These are phyloP conservation scores for Juglanconis oblonga DNA, from an alignment of 2,329 filamentous ascomycete genomes.

Conservation along the genomic window DNA sequence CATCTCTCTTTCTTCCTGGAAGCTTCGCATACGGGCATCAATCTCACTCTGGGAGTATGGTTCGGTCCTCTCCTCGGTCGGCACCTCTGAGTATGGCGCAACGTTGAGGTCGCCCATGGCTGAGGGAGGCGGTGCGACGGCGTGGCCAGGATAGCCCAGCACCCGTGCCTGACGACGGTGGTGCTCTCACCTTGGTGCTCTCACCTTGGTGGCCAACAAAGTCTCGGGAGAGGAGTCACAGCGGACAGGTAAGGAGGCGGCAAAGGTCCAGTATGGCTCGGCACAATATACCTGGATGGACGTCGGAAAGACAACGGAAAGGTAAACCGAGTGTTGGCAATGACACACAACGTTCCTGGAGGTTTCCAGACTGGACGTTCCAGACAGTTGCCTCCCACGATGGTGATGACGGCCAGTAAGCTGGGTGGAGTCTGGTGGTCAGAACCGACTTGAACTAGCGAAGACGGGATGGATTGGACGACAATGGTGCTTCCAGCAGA, in stretches of 20 bases:
- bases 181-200: no score
- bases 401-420: background rate
- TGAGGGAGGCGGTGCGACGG: constrained; percentile 16
- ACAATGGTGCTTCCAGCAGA: background rate
- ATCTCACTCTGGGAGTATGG: constrained; percentile 57
- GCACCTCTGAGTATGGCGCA: constrained; percentile 19
- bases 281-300: background rate
- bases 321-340: background rate
- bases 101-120: constrained; percentile 46
- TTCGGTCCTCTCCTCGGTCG: constrained; percentile 51
- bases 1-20: constrained; percentile 43
- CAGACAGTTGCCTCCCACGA: background rate
- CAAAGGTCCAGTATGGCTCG: constrained; percentile 12
- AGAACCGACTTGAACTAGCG: background rate
- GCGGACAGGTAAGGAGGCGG: constrained; percentile 11
- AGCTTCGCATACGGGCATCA: constrained; percentile 44
- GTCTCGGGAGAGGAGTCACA: constrained; percentile 11
- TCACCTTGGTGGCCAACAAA: background rate
- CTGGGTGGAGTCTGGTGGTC: background rate
- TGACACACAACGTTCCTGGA: background rate
- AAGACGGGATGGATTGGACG: background rate
- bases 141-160: constrained; percentile 9
- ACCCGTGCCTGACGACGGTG: background rate
- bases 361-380: background rate
- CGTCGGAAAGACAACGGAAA: background rate